Evolutionary conservation across 2,329 filamentous ascomycete species (phyloP).

Genomic region (Corynespora cassiicola): DNA sequence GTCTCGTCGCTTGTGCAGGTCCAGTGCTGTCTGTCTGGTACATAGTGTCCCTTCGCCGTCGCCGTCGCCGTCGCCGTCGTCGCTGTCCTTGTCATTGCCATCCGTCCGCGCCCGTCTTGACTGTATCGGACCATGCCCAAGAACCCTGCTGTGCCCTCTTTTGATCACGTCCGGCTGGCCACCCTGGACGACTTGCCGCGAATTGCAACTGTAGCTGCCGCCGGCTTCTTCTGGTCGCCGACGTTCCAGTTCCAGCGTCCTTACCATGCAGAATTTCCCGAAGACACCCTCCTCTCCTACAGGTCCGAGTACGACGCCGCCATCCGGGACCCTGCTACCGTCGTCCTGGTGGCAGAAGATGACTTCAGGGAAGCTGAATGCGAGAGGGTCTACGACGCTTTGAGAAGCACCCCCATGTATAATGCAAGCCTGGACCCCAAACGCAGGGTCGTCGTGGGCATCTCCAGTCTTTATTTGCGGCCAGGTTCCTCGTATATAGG

Average conservation of each 20-base stretch:
- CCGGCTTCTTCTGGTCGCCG: conserved; percentile 37
- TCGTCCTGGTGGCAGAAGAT: conserved; percentile 26
- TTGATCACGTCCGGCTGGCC: conserved; percentile 29
- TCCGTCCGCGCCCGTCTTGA: not conserved
- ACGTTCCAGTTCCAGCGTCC: conserved; percentile 35
- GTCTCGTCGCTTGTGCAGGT: too few species aligned
- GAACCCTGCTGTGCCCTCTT: conserved; percentile 13
- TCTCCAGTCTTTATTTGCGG: conserved; percentile 30
- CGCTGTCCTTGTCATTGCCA: not conserved
- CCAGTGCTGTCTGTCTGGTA: too few species aligned
- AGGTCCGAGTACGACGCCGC: conserved; percentile 21
- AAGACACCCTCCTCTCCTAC: conserved; percentile 27
- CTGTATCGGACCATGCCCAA: conserved; percentile 15
- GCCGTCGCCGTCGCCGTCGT: not conserved
- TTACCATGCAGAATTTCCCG: conserved; percentile 22
- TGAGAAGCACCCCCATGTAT: conserved; percentile 17
- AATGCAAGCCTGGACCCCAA: conserved; percentile 1
- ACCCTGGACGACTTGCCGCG: conserved; percentile 27
- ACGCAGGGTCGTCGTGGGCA: conserved; percentile 26
- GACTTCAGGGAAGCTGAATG: conserved; percentile 16
- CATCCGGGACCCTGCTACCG: conserved; percentile 17
- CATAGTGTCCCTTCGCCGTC: conserved; percentile 5
- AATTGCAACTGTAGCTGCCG: conserved; percentile 34
- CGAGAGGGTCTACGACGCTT: conserved; percentile 25
- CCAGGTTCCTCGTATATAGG: conserved; percentile 25